A percentile compares a stretch with the other conserved stretches of the same genome.
These are phyloP conservation scores for Gracilaria caudata DNA, from an alignment of 23 red algal species.

Conservation along the genomic window DNA sequence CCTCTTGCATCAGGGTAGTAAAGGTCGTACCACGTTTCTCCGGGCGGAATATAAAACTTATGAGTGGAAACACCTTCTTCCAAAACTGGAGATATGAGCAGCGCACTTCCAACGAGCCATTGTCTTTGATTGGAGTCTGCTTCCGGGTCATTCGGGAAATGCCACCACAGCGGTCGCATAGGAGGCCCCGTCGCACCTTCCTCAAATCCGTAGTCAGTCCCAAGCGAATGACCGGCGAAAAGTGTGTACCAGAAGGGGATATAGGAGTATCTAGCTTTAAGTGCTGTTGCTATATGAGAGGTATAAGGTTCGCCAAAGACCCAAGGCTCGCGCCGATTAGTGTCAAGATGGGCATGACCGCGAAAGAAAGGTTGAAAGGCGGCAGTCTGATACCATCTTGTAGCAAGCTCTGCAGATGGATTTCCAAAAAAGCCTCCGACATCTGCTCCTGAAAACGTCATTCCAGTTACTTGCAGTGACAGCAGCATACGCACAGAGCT, in stretches of 20 bases:
- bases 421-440: conserved; percentile 97
- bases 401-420: conserved; percentile 75
- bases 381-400: conserved; percentile 91
- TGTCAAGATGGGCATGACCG: conserved; percentile 90
- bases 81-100: conserved; percentile 86
- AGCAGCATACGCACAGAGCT: conserved; percentile 92
- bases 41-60: conserved; percentile 69
- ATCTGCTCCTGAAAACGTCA: conserved; percentile 92
- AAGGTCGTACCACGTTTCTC: conserved; percentile 78
- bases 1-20: conserved; percentile 26
- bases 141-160: conserved; percentile 56
- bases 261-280: conserved; percentile 79
- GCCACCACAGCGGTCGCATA: conserved; percentile 96
- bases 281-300: conserved; percentile 61
- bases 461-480: conserved; percentile 78
- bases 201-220: conserved; percentile 40
- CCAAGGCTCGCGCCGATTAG: conserved; percentile 95
- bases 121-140: conserved; percentile 48
- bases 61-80: conserved; percentile 44
- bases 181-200: conserved; percentile 62
- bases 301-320: conserved; percentile 70
- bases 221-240: conserved; percentile 63
- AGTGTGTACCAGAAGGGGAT: conserved; percentile 94
- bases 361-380: conserved; percentile 97
- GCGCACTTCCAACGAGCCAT: conserved; percentile 82